Percentiles rank a stretch among this genome's conserved stretches.
Conservation (phyloP, 1,139 yeast genomes). For the Pichia sp. region DNA sequence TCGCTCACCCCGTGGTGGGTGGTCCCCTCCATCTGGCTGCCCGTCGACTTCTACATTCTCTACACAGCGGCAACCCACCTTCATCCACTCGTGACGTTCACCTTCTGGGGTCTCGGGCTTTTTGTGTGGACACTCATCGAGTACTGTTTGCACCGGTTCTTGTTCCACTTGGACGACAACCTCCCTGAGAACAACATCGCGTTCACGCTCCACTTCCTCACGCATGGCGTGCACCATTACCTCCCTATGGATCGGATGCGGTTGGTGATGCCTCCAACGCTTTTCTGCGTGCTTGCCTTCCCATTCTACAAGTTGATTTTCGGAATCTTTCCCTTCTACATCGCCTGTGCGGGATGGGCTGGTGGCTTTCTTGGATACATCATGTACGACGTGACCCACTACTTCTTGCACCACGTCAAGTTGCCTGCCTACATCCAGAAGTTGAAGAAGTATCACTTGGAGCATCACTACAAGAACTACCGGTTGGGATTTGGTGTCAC, state of each 20-base stretch:
- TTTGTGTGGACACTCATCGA: slow-evolving; percentile 91
- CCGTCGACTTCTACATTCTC: slow-evolving; percentile 59
- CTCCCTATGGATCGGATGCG: slow-evolving; percentile 94
- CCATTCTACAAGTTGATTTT: slow-evolving; percentile 65
- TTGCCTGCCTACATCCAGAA: slow-evolving; percentile 74
- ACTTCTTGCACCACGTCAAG: slow-evolving; percentile 79
- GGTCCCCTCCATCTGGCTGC: slow-evolving; percentile 86
- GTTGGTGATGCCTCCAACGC: slow-evolving; percentile 92
- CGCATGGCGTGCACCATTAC: slow-evolving; percentile 96
- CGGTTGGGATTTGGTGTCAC: slow-evolving; percentile 97
- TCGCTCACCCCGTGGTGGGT: slow-evolving; percentile 75
- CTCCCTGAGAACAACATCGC: slow-evolving; percentile 78
- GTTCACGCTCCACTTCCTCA: slow-evolving; percentile 76
- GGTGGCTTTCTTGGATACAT: slow-evolving; percentile 96
- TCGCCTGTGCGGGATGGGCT: slow-evolving; percentile 72
- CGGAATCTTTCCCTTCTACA: slow-evolving; percentile 51
- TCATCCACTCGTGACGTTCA: slow-evolving; percentile 33
- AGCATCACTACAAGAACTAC: slow-evolving; percentile 95
- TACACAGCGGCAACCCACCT: slow-evolving; percentile 38
- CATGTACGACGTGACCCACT: slow-evolving; percentile 85
- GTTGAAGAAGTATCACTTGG: slow-evolving; percentile 84
- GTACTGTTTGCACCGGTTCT: slow-evolving; percentile 79
- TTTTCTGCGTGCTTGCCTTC: slow-evolving; percentile 53
- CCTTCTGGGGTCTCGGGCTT: slow-evolving; percentile 57
- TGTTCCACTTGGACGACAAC: slow-evolving; percentile 85